Evolutionary conservation across 75 land plant species (phyloP).

Genomic region (Cupressus sempervirens): DNA sequence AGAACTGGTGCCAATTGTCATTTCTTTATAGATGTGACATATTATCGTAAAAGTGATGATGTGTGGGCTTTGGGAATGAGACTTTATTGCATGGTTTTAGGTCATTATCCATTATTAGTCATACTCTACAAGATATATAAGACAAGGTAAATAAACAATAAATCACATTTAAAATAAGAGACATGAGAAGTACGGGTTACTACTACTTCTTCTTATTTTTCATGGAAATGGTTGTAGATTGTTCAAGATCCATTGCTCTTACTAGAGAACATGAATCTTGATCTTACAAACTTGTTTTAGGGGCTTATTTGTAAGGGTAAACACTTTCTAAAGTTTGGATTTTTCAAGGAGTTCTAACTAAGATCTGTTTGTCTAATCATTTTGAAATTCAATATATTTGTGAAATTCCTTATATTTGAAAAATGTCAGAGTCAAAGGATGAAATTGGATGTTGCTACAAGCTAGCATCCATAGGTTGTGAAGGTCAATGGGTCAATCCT

Average conservation of each 20-base stretch:
- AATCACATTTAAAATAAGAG: not conserved
- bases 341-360: not conserved
- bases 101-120: constrained; percentile 37
- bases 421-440: constrained; percentile 6
- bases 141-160: constrained; percentile 23
- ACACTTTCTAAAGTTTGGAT: not conserved
- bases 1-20: not conserved
- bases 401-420: not conserved
- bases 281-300: constrained; percentile 56
- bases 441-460: constrained; percentile 6
- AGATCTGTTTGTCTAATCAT: not conserved
- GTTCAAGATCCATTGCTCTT: constrained; percentile 53
- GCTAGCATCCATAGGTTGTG: constrained; percentile 6
- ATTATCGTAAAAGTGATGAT: constrained; percentile 30
- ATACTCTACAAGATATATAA: constrained; percentile 26
- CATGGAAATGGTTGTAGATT: constrained; percentile 40
- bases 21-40: constrained; percentile 20
- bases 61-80: constrained; percentile 42
- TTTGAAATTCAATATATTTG: not conserved
- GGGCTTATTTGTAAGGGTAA: constrained; percentile 92
- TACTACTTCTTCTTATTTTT: not conserved
- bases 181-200: not conserved
- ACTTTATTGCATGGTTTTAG: constrained; percentile 36
- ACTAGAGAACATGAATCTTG: constrained; percentile 54
- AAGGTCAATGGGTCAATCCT: not conserved